Base-by-base conservation (phyloP, 306 rosid species). In the Gynostemma pentaphyllum region DNA sequence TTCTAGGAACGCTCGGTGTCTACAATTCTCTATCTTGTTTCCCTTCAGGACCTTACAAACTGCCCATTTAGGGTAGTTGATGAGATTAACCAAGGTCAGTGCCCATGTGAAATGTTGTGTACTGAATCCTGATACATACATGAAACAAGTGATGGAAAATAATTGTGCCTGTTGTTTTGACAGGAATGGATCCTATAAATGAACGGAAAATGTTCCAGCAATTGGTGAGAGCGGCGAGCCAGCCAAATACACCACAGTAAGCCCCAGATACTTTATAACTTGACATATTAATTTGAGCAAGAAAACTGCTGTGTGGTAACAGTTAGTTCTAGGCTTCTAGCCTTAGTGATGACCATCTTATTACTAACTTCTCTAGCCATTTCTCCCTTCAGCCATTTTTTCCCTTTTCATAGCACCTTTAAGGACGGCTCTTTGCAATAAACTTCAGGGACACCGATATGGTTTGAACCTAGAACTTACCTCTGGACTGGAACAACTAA, bases 191-290 rank as follows among this genome's bases (percentile, higher is more conserved):
- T 78, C 98, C 95, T 64, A 84, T 92, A 75, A 92, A 92, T 67
- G 98, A 92, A 76, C 76, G 98, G 69, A 92, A 92, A 72, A 92
- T 92, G 98, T 92, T 92, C 82, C 98, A 92, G 79, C 98, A 92
- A 67, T 76, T 92, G 66, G 98, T 92, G 70, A 84, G 96, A 82
- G 98, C 98, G 36, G 85, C 96, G 57, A 88, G 96, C 81, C 95
- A 92, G 71, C 95, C 82, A 46, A 92, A 84, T 75, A 92, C 98
- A 32, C 96, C 98, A 34, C 98, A 88, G 98, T 88, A 70, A 80
- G 95, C 68, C 26, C 45, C 64, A 30, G 36, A 15, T 49, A 59
- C 64, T 14, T 11, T 45, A n/a, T 40, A 47, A 53, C 41, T 53
- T 44, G 15, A 26, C 47, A 30, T 40, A 45, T 24, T 23, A 14